These are phyloP conservation scores for Calamus simplicifolius DNA, from an alignment of 176 grass and related monocot genomes.

Conservation along the genomic window DNA sequence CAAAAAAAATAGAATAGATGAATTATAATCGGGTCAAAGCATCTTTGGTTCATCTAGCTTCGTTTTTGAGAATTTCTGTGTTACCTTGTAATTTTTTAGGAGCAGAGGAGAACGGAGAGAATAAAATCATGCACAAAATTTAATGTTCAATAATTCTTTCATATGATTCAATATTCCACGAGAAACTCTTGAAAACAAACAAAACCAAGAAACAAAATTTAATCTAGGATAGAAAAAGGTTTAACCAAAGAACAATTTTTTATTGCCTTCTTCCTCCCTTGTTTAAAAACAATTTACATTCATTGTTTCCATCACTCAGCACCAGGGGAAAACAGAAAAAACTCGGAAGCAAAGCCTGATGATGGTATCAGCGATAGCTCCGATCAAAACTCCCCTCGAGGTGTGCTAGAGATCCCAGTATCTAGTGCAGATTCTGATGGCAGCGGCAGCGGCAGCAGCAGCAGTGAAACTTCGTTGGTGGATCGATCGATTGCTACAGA, in stretches of 20 bases:
- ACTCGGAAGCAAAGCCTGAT: not conserved
- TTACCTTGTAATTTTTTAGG: no score
- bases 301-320: conserved; percentile 6
- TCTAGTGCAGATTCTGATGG: conserved; percentile 35
- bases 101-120: no score
- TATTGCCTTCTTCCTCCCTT: conserved; percentile 4
- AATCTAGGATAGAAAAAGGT: conserved; percentile 12
- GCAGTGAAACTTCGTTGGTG: conserved; percentile 32
- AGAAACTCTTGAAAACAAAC: no score
- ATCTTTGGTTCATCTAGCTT: no score
- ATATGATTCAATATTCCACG: no score
- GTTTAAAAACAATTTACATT: no score
- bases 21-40: no score
- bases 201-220: no score
- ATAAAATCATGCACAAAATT: no score
- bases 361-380: not conserved
- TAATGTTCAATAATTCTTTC: no score
- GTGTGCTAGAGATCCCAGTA: not conserved
- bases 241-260: not conserved
- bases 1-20: no score
- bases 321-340: conserved; percentile 24
- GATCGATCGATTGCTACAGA: conserved; percentile 31
- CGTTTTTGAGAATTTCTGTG: no score
- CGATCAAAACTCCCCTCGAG: conserved; percentile 9
- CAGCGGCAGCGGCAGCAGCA: not conserved